Base-by-base conservation (phyloP, 352 stramenopile species). In the Chrysophaeum taylorii region DNA sequence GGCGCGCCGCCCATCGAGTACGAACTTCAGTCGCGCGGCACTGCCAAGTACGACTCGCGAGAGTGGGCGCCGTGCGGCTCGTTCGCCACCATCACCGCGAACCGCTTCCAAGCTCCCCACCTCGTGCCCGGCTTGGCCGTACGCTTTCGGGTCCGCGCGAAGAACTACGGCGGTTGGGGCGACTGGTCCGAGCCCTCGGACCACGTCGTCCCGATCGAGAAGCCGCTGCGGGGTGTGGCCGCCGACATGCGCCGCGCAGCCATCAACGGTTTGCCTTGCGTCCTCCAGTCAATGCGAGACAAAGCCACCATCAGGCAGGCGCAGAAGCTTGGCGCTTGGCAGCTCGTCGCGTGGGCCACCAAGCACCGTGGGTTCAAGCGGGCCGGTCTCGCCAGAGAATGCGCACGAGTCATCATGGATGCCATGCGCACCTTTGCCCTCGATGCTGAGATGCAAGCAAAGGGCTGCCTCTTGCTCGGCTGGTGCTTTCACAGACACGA, bases 51-150 rank as follows among this genome's bases (percentile, higher is more conserved):
- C 57, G 57, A 66, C 57, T 45, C 33, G 31, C 2, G 25, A 33
- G 33, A 39, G 4, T 63, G 52, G 52, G 52, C 52, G 29, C 4
- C 7, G 7, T 27, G 14, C n/a, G 52, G 52, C 9, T 15, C 52
- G 25, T 39, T 35, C 52, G n/a, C 52, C 12, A 23, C 14, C 4
- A 38, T 66, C 5, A 9, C 57, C 1, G 27, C 1, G 21, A 42
- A 16, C 4, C 4, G 18, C 2, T 66, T 48, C 57, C 57, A 66
- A 18, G 57, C 57, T 9, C 33, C 35, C 1, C 57, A 66, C 31
- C 31, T 66, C 31, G 57, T 66, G 14, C 35, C 57, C 12, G 57
- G 57, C 57, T 45, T 66, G 57, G 57, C 35, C 57, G 33, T 63
- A 15, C 33, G 36, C 33, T 66, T 66, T 23, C 57, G 57, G 33